Conservation (phyloP, 768 basidiomycete genomes). For the Ephemerocybe angulata region DNA sequence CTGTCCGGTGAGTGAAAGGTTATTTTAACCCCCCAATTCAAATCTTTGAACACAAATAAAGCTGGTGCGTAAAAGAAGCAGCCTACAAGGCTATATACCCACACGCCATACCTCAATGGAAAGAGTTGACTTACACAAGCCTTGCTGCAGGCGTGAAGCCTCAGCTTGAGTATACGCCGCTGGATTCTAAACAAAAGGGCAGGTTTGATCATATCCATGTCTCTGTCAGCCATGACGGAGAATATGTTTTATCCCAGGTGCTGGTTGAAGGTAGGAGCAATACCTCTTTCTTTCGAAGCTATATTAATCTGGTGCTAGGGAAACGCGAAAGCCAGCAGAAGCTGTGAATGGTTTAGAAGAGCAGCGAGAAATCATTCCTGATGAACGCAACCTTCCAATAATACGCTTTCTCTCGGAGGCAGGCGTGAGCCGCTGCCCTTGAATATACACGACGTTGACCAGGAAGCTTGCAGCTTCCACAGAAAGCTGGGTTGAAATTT, state of each 20-base stretch:
- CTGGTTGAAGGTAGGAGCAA: conserved; percentile 46
- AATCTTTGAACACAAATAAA: conserved; percentile 23
- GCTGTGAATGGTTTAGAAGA: too few relatives aligned
- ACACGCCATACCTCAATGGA: conserved; percentile 59
- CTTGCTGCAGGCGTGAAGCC: conserved; percentile 32
- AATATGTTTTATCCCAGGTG: conserved; percentile 69
- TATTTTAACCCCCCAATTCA: background rate
- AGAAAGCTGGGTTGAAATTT: too few relatives aligned
- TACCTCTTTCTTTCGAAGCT: too few relatives aligned
- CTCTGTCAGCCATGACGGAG: conserved; percentile 81
- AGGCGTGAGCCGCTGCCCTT: background rate
- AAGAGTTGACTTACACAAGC: conserved; percentile 56
- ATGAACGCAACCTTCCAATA: too few relatives aligned
- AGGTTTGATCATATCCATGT: conserved; percentile 48
- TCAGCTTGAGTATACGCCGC: conserved; percentile 42
- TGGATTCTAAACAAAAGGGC: conserved; percentile 13
- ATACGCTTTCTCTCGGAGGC: too few relatives aligned
- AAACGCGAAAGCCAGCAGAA: background rate
- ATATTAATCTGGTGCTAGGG: background rate
- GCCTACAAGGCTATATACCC: conserved; percentile 85
- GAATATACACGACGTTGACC: background rate
- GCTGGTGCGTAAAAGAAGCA: conserved; percentile 84
- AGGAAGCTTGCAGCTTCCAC: too few relatives aligned
- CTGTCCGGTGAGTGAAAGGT: conserved; percentile 57
- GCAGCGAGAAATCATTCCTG: too few relatives aligned